phyloP scores from a whole-genome alignment of 805 yeast species.

The Pachysolen tannophilus region DNA sequence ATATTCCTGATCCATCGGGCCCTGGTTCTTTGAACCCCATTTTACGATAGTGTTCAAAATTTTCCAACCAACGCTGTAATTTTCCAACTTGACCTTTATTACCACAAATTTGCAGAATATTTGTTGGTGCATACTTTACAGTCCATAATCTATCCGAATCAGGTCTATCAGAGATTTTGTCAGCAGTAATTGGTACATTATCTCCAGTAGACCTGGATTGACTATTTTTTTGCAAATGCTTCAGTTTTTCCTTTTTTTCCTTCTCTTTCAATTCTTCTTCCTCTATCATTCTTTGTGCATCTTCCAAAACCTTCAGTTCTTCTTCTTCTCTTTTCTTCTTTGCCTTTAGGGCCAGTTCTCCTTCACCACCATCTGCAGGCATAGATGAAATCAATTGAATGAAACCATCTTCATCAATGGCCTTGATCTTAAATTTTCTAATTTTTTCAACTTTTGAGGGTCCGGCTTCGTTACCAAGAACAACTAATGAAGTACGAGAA shows the following conservation, averaged over 20 bases:
- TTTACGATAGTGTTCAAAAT: slow-evolving; percentile 41
- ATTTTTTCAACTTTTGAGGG: slow-evolving; percentile 88
- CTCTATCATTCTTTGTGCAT: slow-evolving; percentile 41
- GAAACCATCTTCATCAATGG: slow-evolving; percentile 84
- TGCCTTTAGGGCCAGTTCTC: slow-evolving; percentile 71
- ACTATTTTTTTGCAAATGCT: background rate
- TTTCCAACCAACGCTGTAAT: slow-evolving; percentile 63
- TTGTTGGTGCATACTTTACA: slow-evolving; percentile 80
- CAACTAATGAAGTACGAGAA: slow-evolving; percentile 80
- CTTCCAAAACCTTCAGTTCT: slow-evolving; percentile 45
- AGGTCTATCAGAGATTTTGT: slow-evolving; percentile 27
- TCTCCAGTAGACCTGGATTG: background rate
- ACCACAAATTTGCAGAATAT: slow-evolving; percentile 77
- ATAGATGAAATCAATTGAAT: slow-evolving; percentile 60
- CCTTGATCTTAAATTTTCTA: slow-evolving; percentile 62
- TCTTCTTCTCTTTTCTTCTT: slow-evolving; percentile 62
- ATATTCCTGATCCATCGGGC: slow-evolving; percentile 58
- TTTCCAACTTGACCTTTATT: slow-evolving; percentile 68
- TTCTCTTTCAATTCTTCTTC: slow-evolving; percentile 22
- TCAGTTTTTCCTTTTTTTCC: slow-evolving; percentile 11
- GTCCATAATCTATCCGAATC: slow-evolving; percentile 82
- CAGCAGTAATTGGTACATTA: slow-evolving; percentile 10
- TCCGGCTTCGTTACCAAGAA: slow-evolving; percentile 93
- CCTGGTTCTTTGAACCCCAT: slow-evolving; percentile 54
- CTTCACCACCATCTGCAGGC: slow-evolving; percentile 91